Base-by-base conservation (phyloP, 2,329 filamentous ascomycete genomes). In the Nigrospora oryzae region DNA sequence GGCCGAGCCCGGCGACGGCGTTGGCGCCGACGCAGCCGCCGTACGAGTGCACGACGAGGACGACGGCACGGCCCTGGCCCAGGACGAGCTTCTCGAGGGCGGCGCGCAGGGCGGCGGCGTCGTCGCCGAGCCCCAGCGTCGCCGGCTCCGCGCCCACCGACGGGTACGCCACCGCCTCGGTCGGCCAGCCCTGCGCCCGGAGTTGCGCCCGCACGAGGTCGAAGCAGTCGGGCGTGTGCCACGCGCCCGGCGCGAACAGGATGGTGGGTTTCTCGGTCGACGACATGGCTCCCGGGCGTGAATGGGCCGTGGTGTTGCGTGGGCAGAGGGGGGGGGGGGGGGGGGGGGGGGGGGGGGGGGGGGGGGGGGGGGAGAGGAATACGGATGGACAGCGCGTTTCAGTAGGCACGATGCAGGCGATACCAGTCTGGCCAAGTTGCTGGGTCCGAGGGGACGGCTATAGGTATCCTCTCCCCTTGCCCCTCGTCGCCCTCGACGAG, bases 11-110 rank as follows among this genome's bases (percentile, higher is more conserved):
- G 13, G 52, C 48, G 8, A 70, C 52, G 0, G 64, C 68, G 38
- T 63, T 63, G 17, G 59, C 56, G 11, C 60, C 62, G 2, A 68
- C 56, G 1, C 67, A 53, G 12, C 69, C 69, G 15, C 64, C 63
- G 55, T 69, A 71, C 2, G 65, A 70, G 48, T 74, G 69, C 7
- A 62, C 57, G 7, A 68, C 52, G 3, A 73, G 59, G 1, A 72
- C 51, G 14, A 73, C 60, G 23, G 70, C 58, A 36, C 66, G 64
- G 12, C 63, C 63, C 2, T 53, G 45, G 15, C 63, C 59, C 13
- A 32, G n/a, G 11, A 38, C n/a, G 17, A 69, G 56, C 11, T 44
- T 40, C n/a, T 54, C 43, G 33, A 67, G 35, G 0, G 48, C 46
- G 0, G 38, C 16, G n/a, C 60, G 56, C 12, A 69, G 56, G 3